Evolutionary conservation across 2,329 filamentous ascomycete species (phyloP).

Genomic region (Cercospora sp.): DNA sequence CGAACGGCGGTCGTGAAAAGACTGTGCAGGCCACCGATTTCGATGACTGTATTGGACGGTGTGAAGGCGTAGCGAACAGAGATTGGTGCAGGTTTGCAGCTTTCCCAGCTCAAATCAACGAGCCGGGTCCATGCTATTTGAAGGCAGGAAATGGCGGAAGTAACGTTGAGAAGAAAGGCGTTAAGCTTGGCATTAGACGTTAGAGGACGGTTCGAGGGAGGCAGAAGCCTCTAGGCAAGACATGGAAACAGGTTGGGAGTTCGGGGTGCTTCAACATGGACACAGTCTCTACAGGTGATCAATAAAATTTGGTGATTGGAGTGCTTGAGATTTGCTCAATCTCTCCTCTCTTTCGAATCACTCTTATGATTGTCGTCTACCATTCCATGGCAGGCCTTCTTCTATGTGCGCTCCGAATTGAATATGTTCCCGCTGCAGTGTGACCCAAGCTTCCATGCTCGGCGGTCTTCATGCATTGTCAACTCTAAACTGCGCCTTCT

Average conservation of each 20-base stretch:
- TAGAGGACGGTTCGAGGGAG: not conserved
- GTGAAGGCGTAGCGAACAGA: not conserved
- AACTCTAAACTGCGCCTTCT: not conserved
- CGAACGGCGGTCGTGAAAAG: not conserved
- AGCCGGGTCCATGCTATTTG: not conserved
- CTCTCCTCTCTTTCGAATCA: too few species aligned
- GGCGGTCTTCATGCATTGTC: not conserved
- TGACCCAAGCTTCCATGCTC: not conserved
- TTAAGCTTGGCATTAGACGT: not conserved
- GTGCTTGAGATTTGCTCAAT: too few species aligned
- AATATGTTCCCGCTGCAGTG: too few species aligned
- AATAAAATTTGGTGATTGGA: not conserved
- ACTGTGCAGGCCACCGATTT: not conserved
- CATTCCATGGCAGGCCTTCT: too few species aligned
- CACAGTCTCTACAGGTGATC: not conserved
- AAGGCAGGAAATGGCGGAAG: not conserved
- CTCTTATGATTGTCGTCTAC: too few species aligned
- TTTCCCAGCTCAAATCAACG: not conserved
- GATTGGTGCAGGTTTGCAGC: not conserved
- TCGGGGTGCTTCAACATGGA: not conserved
- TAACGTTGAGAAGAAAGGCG: not conserved
- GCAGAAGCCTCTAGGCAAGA: too few species aligned
- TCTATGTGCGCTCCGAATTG: too few species aligned
- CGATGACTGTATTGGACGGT: not conserved
- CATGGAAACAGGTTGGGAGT: not conserved